These are phyloP conservation scores for Cladosporium sp. DNA, from an alignment of 2,329 filamentous ascomycete genomes.

Conservation along the genomic window DNA sequence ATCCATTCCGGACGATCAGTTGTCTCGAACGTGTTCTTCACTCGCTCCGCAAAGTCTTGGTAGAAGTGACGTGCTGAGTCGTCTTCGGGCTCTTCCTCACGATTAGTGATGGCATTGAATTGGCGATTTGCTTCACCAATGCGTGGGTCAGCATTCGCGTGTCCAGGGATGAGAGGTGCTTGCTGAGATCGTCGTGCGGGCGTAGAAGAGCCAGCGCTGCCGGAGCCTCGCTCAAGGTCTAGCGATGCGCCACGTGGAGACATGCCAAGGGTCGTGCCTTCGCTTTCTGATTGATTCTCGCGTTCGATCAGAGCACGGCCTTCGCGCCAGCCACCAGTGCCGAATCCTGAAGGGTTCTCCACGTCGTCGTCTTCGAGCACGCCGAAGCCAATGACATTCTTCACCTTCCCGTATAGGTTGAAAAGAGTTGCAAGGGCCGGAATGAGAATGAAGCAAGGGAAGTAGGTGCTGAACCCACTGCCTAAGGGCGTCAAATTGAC, in stretches of 20 bases:
- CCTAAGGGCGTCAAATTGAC: constrained; percentile 84
- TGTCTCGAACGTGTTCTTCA: constrained; percentile 89
- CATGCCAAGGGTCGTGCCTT: constrained; percentile 41
- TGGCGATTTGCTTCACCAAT: constrained; percentile 32
- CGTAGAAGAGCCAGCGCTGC: neutral
- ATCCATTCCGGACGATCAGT: constrained; percentile 83
- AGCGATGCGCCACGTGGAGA: constrained; percentile 33
- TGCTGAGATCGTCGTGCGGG: constrained; percentile 14
- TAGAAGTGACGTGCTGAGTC: constrained; percentile 70
- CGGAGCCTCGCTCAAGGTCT: constrained; percentile 31
- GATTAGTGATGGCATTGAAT: constrained; percentile 37
- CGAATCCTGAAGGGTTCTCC: constrained; percentile 65
- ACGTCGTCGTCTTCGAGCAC: constrained; percentile 69
- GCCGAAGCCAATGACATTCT: constrained; percentile 75
- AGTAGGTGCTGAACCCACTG: constrained; percentile 81
- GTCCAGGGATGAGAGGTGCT: constrained; percentile 18
- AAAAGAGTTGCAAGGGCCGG: constrained; percentile 86
- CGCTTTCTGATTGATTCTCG: constrained; percentile 57
- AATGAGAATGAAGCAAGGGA: constrained; percentile 83
- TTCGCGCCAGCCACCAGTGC: constrained; percentile 85
- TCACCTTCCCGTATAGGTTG: constrained; percentile 82
- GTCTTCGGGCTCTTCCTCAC: constrained; percentile 56
- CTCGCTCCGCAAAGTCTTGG: constrained; percentile 76
- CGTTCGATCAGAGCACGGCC: constrained; percentile 87
- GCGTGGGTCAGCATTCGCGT: constrained; percentile 22